phyloP scores from a whole-genome alignment of 495 filamentous ascomycete species.

The Trichoderma reesei region DNA sequence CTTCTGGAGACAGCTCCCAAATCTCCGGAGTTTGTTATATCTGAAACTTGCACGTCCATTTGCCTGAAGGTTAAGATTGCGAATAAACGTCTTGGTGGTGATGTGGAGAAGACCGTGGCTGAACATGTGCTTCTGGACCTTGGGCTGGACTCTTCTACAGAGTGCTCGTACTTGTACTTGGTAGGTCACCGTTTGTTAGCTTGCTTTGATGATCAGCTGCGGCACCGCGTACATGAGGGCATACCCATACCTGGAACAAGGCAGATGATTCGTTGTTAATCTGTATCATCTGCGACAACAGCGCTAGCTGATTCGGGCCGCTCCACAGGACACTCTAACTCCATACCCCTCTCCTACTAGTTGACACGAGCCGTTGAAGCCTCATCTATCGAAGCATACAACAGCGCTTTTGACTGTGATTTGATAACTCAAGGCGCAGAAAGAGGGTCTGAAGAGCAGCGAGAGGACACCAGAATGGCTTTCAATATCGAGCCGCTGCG shows the following conservation, averaged over 20 bases:
- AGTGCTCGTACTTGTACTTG: neutral
- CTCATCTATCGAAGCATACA: too few relatives aligned
- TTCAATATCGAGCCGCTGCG: neutral
- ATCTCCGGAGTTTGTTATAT: neutral
- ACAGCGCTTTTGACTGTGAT: too few relatives aligned
- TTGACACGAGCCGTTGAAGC: too few relatives aligned
- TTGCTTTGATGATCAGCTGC: slow-evolving; percentile 1
- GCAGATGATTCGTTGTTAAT: neutral
- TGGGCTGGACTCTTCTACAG: neutral
- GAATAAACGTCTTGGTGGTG: neutral
- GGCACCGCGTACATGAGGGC: slow-evolving; percentile 1
- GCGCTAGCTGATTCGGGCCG: neutral
- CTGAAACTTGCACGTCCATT: neutral
- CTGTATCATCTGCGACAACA: neutral
- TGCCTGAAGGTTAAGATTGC: neutral
- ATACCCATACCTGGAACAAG: neutral
- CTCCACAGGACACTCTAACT: neutral
- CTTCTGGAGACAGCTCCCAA: neutral
- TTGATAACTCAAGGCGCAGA: neutral
- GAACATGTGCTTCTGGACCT: neutral
- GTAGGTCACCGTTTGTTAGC: neutral
- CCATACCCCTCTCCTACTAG: too few relatives aligned
- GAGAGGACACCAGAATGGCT: neutral
- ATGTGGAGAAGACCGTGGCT: neutral
- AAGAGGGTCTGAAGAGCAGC: neutral